Evolutionary conservation across 257 asterid genomes (phyloP), one percentile per base, ranked within the genome.

Genomic region (Nicotiana attenuata): DNA sequence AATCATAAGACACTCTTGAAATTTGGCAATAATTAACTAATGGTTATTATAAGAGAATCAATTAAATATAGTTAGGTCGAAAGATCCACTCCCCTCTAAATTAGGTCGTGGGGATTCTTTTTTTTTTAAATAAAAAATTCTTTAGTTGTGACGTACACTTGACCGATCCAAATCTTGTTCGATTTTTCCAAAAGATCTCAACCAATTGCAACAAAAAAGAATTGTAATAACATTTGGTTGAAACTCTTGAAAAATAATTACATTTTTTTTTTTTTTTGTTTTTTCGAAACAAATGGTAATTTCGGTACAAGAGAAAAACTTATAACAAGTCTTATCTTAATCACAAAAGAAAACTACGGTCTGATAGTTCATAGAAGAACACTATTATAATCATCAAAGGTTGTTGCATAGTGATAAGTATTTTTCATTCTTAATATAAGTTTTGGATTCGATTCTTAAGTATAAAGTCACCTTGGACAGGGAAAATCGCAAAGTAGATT

Each of bases 1-100:
- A 82, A 63, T 85, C 85, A 85, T 63, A 26, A 50, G 24, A 50
- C 79, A 73, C 78, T 50, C 56, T 52, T 81, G 47, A 35, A 14
- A 20, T 28, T 19, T 28, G 11, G 35, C 53, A 41, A 65, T 65
- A 29, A 59, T 19, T 52, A 67, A 59, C 29, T 52, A 67, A 67
- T 31, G 57, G 55, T 33, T 41, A 24, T 73, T 47, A 24, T 3
- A 11, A 52, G 19, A 50, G 41, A 50, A 47, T 73, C 16, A 24
- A 73, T 14, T 15, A 55, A 38, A 80, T 31, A 13, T 65, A 66
- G 79, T 53, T 65, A 29, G 45, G n/a, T 29, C 14, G 16, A 73
- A 73, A 73, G 41, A 47, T 15, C 63, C 79, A 47, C 61, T 41
- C 35, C 33, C n/a, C 35, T 41, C n/a, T 35, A 68, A 41, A 73